Base-by-base conservation (phyloP, 331 rosid species). In the Quercus phellos region DNA sequence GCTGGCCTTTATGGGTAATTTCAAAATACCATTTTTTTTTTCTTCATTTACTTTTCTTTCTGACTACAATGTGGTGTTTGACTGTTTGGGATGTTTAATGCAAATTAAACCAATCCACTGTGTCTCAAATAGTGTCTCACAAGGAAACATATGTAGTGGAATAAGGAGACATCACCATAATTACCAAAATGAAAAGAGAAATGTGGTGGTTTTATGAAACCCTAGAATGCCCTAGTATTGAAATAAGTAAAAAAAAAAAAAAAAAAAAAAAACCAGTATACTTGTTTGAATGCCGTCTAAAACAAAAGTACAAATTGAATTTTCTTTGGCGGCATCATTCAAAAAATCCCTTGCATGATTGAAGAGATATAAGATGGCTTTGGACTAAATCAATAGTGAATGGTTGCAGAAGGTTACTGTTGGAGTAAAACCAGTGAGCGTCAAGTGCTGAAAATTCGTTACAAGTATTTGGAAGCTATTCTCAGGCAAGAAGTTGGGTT, bases 371-470 rank as follows among this genome's bases (percentile, higher is more conserved):
- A 70, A 29, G 64, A 59, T 76, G 51, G 51, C 51, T 51, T 16
- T 55, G 56, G 32, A 21, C 19, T 69, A 68, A 43, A 75, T 24
- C n/a, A 53, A 56, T 4, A 30, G 43, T 3, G 6, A 54, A 46
- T 77, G 56, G 58, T 68, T 75, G 85, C 89, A 94, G 99, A 94
- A 80, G 99, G 99, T 4, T 92, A 88, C 58, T 94, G 99, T 68
- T 94, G 99, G 99, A 92, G 99, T 82, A 94, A 92, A 90, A 94
- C 98, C 24, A 93, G 97, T 12, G 99, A 94, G 87, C 89, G 99
- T 55, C 99, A 88, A 50, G 94, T 92, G 42, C 75, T 90, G 81
- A 89, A 84, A 81, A 90, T 94, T 83, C 91, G 98, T 3, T 91
- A 89, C 86, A 90, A 85, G 88, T 94, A 92, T 78, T 80, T 94